A percentile compares a stretch with the other conserved stretches of the same genome.
These are phyloP conservation scores for Ogataea nitratoaversa DNA, from an alignment of 805 yeast species.

Conservation along the genomic window DNA sequence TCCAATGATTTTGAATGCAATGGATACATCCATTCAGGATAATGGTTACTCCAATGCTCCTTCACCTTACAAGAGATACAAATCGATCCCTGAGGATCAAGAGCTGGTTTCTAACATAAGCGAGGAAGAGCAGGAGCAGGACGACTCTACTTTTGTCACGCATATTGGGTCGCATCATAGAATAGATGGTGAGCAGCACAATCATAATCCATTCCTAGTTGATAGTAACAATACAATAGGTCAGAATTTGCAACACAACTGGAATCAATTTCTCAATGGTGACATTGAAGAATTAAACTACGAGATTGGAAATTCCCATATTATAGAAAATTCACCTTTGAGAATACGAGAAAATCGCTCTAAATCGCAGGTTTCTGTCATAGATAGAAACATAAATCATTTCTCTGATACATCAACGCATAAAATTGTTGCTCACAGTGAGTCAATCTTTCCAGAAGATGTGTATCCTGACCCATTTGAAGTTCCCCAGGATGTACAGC, in stretches of 20 bases:
- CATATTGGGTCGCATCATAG: too few species aligned
- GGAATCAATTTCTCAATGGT: slow-evolving; percentile 30
- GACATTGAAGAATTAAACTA: slow-evolving; percentile 25
- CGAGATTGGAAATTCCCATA: slow-evolving; percentile 12
- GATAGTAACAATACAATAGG: not conserved
- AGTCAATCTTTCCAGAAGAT: not conserved
- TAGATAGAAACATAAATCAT: not conserved
- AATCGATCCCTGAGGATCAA: slow-evolving; percentile 1
- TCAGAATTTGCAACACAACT: slow-evolving; percentile 24
- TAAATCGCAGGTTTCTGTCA: not conserved
- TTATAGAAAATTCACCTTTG: slow-evolving; percentile 11
- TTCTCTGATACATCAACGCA: too few species aligned
- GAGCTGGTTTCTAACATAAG: not conserved
- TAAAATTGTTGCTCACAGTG: too few species aligned
- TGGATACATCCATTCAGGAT: slow-evolving; percentile 35
- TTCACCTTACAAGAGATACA: not conserved
- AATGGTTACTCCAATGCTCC: not conserved
- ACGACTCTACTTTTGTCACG: too few species aligned
- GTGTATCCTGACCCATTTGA: slow-evolving; percentile 1
- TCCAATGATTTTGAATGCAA: slow-evolving; percentile 37
- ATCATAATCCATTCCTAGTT: slow-evolving; percentile 1
- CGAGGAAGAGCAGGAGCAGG: too few species aligned
- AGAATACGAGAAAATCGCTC: not conserved
- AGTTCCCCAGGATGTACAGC: too few species aligned
- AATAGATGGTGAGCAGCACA: slow-evolving; percentile 3